These are phyloP conservation scores for Loxodes magnus DNA, from an alignment of 73 alveolate genomes.

Conservation along the genomic window DNA sequence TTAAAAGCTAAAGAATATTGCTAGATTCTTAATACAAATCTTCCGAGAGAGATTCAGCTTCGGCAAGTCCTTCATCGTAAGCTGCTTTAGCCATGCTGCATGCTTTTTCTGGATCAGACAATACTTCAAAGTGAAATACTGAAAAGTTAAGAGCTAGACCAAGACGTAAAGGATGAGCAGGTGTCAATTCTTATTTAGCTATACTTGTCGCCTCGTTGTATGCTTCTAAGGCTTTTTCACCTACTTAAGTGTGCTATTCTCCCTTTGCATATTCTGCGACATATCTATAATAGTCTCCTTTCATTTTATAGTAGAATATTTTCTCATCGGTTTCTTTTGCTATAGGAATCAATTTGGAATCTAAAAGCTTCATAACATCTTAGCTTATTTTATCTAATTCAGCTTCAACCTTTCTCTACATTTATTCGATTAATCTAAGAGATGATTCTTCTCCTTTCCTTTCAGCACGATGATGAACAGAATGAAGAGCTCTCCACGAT, in stretches of 20 bases:
- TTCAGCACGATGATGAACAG: constrained; percentile 18
- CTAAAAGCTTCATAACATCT: constrained; percentile 37
- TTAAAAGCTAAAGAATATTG: constrained; percentile 24
- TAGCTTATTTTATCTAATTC: constrained; percentile 1
- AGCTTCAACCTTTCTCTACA: constrained; percentile 3
- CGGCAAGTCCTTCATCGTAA: constrained; percentile 34
- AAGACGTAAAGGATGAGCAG: constrained; percentile 43
- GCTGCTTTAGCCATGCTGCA: constrained; percentile 55
- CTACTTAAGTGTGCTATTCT: constrained; percentile 13
- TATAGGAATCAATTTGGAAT: constrained; percentile 35
- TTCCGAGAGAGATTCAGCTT: constrained; percentile 34
- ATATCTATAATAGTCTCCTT: constrained; percentile 43
- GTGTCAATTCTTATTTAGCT: constrained; percentile 34
- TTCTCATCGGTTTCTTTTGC: constrained; percentile 14
- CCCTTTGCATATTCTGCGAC: constrained; percentile 35
- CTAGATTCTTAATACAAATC: constrained; percentile 40
- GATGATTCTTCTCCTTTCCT: constrained; percentile 30
- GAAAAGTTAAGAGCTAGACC: constrained; percentile 73
- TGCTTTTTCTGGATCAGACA: constrained; percentile 63
- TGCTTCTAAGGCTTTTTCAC: constrained; percentile 31
- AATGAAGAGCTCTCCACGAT: constrained; percentile 39
- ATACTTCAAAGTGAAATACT: constrained; percentile 69
- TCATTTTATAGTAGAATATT: constrained; percentile 20
- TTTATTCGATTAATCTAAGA: neutral
- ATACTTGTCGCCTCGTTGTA: constrained; percentile 26